Base-by-base conservation (phyloP, 2,329 filamentous ascomycete species). In the Apiospora pterosperma region DNA sequence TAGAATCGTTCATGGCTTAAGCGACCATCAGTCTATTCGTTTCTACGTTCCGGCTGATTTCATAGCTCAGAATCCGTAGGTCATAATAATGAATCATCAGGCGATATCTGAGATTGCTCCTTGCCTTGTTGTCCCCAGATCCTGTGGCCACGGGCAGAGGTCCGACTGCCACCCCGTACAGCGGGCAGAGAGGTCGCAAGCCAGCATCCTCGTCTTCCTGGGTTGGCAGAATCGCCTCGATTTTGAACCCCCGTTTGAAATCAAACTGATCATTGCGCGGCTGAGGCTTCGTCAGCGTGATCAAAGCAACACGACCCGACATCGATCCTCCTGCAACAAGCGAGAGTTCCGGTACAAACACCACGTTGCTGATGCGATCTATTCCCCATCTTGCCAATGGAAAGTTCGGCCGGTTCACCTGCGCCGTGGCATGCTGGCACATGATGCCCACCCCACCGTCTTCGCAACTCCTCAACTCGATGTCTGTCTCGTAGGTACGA, bases 31-130 rank as follows among this genome's bases (percentile, higher is more conserved):
- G 69, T 36, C 66, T 69, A 61, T 73, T 70, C 19, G 67, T 72
- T 74, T 69, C 64, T 44, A 75, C 74, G 55, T 80, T 76, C 31
- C 84, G 78, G 55, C 77, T 80, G 63, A 93, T 76, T 74, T 92
- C 88, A 77, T 93, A 94, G 65, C 85, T 89, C 68, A 92, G 72
- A 34, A 94, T 84, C 2, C 85, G 85, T 70, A 92, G 88, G 75
- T 93, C 88, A 65, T 84, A 83, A 73, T 90, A 94, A 74, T 92
- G 88, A 75, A 94, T 77, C 74, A 95, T 84, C 64, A 95, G 69
- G 65, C 90, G 80, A 38, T 48, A 64, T 25, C 62, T 52, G 39
- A 72, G 73, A 48, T 11, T 34, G 21, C 21, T 16, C 16, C 41
- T 31, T 42, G 60, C 38, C 28, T 42, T 34, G 34, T 28, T 60